Conservation (phyloP, 495 filamentous ascomycete species). For the Aspergillus kassunensis region DNA sequence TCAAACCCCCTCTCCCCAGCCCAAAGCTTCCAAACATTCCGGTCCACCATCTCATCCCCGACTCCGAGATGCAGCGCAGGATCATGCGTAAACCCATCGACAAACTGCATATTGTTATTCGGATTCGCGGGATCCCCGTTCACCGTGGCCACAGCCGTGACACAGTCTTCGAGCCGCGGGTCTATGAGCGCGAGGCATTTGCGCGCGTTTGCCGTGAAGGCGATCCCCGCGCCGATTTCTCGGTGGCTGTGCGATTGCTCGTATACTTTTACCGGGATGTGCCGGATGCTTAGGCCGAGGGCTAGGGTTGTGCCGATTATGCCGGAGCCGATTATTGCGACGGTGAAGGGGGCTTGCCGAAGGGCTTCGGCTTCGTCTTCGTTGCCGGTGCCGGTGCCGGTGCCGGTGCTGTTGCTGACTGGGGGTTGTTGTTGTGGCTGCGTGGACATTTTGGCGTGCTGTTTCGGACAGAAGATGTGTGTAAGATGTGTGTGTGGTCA, state of each 20-base stretch:
- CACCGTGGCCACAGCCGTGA: constrained; percentile 15
- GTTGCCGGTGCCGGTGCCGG: too few relatives aligned
- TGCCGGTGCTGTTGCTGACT: too few relatives aligned
- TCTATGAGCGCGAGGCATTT: constrained; percentile 25
- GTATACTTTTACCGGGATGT: constrained; percentile 37
- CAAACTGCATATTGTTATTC: constrained; percentile 27
- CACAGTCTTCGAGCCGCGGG: constrained; percentile 18
- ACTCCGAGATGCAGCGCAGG: neutral
- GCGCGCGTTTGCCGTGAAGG: constrained; percentile 35
- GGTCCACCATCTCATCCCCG: constrained; percentile 14
- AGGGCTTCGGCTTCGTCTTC: too few relatives aligned
- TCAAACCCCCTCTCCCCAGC: constrained; percentile 31
- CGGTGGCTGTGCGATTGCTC: constrained; percentile 33
- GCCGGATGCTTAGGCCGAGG: constrained; percentile 31
- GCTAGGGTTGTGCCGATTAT: constrained; percentile 39
- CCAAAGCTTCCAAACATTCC: constrained; percentile 15
- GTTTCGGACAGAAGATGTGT: neutral
- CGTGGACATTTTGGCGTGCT: neutral
- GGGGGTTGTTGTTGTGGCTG: neutral
- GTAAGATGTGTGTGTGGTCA: neutral
- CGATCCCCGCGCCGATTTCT: constrained; percentile 44
- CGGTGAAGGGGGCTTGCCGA: constrained; percentile 14
- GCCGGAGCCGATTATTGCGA: constrained; percentile 44
- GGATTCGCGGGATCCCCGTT: constrained; percentile 15
- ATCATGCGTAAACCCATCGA: constrained; percentile 33